Percentiles rank a stretch among this genome's conserved stretches.
Conservation (phyloP, 1,284 basidiomycete species). For the Chalciporus sp. region DNA sequence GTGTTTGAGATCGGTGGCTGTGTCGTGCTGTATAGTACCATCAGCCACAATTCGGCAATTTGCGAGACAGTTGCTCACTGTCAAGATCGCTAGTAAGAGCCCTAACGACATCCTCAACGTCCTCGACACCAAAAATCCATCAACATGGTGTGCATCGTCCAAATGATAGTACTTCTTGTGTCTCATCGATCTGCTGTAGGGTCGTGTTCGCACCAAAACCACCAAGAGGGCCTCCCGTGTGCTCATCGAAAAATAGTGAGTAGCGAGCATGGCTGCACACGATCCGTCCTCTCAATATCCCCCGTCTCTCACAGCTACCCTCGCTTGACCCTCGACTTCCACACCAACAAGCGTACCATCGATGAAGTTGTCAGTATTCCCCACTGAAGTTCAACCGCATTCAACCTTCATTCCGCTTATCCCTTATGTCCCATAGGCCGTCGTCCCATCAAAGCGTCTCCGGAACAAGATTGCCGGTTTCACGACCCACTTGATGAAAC, state of each 20-base stretch:
- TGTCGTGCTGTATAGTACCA: constrained; percentile 33
- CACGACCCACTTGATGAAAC: constrained; percentile 99
- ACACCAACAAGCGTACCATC: constrained; percentile 99
- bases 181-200: constrained; percentile 52
- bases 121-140: constrained; percentile 31
- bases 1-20: constrained; percentile 27
- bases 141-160: constrained; percentile 49
- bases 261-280: constrained; percentile 24
- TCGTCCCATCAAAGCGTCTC: constrained; percentile 97
- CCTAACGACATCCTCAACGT: constrained; percentile 15
- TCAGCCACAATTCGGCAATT: constrained; percentile 34
- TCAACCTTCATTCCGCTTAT: constrained; percentile 2
- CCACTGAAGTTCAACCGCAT: neutral
- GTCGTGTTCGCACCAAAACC: constrained; percentile 99
- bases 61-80: constrained; percentile 9
- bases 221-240: constrained; percentile 99
- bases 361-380: constrained; percentile 87
- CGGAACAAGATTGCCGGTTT: constrained; percentile 99
- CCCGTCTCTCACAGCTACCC: constrained; percentile 70
- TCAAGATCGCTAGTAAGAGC: neutral
- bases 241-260: constrained; percentile 99
- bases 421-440: constrained; percentile 58
- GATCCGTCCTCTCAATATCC: neutral
- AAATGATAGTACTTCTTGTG: neutral
- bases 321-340: constrained; percentile 94